Base-by-base conservation (phyloP, 1,284 basidiomycete genomes). In the Volvariella volvacea region DNA sequence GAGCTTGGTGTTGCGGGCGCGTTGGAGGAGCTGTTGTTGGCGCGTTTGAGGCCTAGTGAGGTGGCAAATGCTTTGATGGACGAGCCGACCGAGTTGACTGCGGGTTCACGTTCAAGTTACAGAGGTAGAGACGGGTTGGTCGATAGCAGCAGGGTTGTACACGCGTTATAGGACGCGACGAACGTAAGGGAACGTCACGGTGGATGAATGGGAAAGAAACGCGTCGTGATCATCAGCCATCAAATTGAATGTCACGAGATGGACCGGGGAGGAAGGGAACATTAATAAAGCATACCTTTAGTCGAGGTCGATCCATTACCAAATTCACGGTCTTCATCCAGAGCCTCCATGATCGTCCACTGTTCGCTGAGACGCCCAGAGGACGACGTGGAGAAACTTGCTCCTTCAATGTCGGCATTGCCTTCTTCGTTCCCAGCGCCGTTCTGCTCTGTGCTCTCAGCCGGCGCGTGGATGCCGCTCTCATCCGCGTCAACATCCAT, bases 271-370 rank as follows among this genome's bases (percentile, higher is more conserved):
- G 28, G 28, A n/a, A n/a, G n/a, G n/a, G n/a, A n/a, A n/a, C n/a
- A n/a, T n/a, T n/a, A 16, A 22, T n/a, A 48, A 17, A 20, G 66
- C 75, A 45, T 57, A 83, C 85, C 65, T 63, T 81, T 83, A 10
- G 82, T 80, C n/a, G 64, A 62, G 8, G 76, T 76, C 19, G 72
- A 71, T 44, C 69, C 64, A 0, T 65, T 67, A 2, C 69, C 66
- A 20, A 63, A 63, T 52, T 83, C 80, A 33, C 79, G 74, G 10
- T 70, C 65, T 51, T 87, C 84, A 31, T 70, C 64, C 39, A 86
- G 86, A 48, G 76, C 75, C 45, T 87, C 84, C 80, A 87, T 86
- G 21, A 86, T 64, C 54, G 86, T 83, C 83, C 84, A 88, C 54
- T 83, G 80, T 53, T 83, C 81, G 54, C 81, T 83, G 0, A 78